These are phyloP conservation scores for Globisporangium takayamanum DNA, from an alignment of 352 stramenopile genomes.

Conservation along the genomic window DNA sequence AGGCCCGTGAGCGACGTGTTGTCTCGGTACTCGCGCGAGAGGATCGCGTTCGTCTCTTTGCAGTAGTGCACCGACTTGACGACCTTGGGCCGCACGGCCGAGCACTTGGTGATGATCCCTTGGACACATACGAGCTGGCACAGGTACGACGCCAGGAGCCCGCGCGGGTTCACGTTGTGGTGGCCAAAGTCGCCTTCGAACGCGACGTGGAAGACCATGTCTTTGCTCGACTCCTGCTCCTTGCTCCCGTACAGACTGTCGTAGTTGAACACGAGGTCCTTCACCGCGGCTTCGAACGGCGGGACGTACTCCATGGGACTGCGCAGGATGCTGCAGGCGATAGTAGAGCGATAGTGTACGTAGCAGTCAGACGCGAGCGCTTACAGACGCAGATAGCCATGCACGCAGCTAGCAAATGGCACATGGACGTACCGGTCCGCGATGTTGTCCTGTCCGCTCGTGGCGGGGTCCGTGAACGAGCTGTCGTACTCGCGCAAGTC, in stretches of 20 bases:
- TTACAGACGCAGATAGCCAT: too few relatives aligned
- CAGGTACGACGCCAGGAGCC: constrained; percentile 87
- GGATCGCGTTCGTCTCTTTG: constrained; percentile 91
- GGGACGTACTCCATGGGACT: constrained; percentile 80
- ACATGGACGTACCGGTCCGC: constrained; percentile 31
- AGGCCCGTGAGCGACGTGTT: constrained; percentile 91
- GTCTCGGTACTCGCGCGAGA: constrained; percentile 95
- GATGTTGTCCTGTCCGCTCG: constrained; percentile 65
- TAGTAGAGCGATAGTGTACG: neutral
- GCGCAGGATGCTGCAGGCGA: constrained; percentile 37
- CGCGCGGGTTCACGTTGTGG: constrained; percentile 91
- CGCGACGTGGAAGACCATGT: constrained; percentile 84
- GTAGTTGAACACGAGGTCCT: constrained; percentile 75
- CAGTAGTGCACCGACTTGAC: constrained; percentile 98
- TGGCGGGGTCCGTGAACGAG: constrained; percentile 58
- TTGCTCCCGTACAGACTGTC: constrained; percentile 79
- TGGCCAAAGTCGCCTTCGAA: constrained; percentile 92
- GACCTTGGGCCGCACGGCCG: constrained; percentile 96
- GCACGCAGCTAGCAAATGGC: neutral
- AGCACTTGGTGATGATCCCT: constrained; percentile 98
- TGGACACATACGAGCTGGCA: constrained; percentile 97
- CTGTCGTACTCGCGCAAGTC: constrained; percentile 88
- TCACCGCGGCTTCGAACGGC: constrained; percentile 79
- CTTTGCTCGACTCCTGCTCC: constrained; percentile 55
- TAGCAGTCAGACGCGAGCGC: neutral